Base-by-base conservation (phyloP, 2,329 filamentous ascomycete species). In the Magnaporthales sp. region DNA sequence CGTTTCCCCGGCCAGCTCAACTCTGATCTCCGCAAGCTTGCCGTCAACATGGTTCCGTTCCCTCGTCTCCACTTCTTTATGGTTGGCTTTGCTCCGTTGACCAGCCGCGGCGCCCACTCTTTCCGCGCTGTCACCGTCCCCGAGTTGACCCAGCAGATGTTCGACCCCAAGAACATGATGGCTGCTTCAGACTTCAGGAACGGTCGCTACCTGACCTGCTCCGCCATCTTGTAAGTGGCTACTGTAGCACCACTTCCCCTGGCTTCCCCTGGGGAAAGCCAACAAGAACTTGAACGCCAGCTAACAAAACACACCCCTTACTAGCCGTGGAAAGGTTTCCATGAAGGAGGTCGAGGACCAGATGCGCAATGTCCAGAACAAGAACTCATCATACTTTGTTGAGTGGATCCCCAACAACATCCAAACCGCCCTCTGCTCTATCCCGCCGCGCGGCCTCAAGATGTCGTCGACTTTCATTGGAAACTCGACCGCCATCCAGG, bases 91-190 rank as follows among this genome's bases (percentile, higher is more conserved):
- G 94, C 95, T 81, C 95, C 95, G 79, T 88, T 99, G 77, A 99
- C 95, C 80, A 96, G 92, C 81, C 83, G 83, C 71, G 83, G 83
- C 75, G 91, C 94, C 73, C 82, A 96, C 87, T 92, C 91, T 74
- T 99, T 98, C 94, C 95, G 95, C 79, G 94, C 95, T 73, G 91
- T 98, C 81, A 93, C 90, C 77, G 95, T 99, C 70, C 94, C 95
- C 68, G 95, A 99, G 87, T 88, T 99, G 80, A 98, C 95, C 76
- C 95, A 99, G 86, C 95, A 99, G 83, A 98, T 99, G 93, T 99
- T 96, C 86, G 95, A 99, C 86, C 94, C 95, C 77, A 99, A 98
- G 93, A 99, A 99, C 90, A 99, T 99, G 94, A 99, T 99, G 95
- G 95, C 95, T 83, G 95, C 95, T 72, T 96, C 93, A 71, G 95